phyloP scores from a whole-genome alignment of 306 rosid species.

The Casuarina glauca region DNA sequence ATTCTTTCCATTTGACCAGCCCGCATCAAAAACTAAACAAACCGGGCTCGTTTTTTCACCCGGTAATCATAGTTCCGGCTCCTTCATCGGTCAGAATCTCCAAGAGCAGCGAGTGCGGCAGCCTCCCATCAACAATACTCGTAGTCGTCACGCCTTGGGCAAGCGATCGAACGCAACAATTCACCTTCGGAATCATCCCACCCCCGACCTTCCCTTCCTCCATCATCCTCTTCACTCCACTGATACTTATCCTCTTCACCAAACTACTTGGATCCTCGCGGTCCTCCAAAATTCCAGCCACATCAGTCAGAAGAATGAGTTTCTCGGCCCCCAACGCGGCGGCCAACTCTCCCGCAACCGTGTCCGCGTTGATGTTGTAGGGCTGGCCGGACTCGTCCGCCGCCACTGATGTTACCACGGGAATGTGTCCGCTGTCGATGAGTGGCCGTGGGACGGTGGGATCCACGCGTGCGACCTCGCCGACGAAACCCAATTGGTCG shows the following conservation, averaged over 20 bases:
- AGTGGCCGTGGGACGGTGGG: constrained; percentile 61
- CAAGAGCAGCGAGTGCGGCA: constrained; percentile 74
- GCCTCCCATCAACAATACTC: constrained; percentile 79
- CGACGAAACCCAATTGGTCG: constrained; percentile 70
- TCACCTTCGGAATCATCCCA: constrained; percentile 94
- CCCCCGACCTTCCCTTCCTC: constrained; percentile 71
- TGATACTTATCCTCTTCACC: constrained; percentile 72
- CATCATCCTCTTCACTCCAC: constrained; percentile 73
- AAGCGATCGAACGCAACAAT: constrained; percentile 72
- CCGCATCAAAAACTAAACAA: not conserved
- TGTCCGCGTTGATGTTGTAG: constrained; percentile 87
- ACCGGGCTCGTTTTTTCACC: constrained; percentile 23
- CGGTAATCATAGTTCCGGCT: constrained; percentile 90
- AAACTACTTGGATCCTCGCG: constrained; percentile 56
- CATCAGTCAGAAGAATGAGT: constrained; percentile 80
- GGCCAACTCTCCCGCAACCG: constrained; percentile 85
- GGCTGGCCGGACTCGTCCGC: constrained; percentile 76
- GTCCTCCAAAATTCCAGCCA: constrained; percentile 77
- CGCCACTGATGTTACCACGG: constrained; percentile 87
- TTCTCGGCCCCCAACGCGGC: constrained; percentile 95
- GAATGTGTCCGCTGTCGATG: constrained; percentile 61
- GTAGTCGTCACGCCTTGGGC: constrained; percentile 89
- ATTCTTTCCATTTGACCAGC: not conserved
- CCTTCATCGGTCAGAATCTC: constrained; percentile 92
- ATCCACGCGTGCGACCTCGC: constrained; percentile 72